Evolutionary conservation across 176 grass and related monocot genomes (phyloP).

Genomic region (Elaeis guineensis): DNA sequence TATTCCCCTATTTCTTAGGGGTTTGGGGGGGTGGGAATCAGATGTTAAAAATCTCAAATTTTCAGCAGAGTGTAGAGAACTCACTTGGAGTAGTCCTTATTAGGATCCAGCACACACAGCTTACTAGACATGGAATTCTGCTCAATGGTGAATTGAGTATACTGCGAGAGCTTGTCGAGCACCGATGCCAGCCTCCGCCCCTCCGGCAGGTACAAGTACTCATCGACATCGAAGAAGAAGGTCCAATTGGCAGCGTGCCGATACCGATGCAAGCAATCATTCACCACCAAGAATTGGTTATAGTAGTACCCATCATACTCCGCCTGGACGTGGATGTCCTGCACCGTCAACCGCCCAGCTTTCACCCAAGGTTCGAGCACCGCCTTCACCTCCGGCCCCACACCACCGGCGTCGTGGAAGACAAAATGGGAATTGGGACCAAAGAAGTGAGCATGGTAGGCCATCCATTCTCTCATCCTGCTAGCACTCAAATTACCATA

Average conservation of each 20-base stretch:
- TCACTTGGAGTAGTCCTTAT: constrained; percentile 9
- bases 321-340: constrained; percentile 67
- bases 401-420: constrained; percentile 69
- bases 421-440: constrained; percentile 79
- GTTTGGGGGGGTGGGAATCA: too few relatives aligned
- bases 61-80: neutral
- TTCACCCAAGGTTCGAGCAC: constrained; percentile 73
- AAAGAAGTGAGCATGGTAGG: constrained; percentile 72
- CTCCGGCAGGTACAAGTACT: constrained; percentile 7
- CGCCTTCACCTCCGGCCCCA: constrained; percentile 44
- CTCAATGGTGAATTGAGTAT: constrained; percentile 16
- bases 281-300: constrained; percentile 20
- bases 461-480: constrained; percentile 71
- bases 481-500: constrained; percentile 65
- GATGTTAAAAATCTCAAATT: too few relatives aligned
- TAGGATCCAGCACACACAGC: constrained; percentile 4
- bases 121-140: constrained; percentile 17
- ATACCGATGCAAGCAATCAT: constrained; percentile 10
- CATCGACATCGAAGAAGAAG: constrained; percentile 12
- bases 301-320: constrained; percentile 35
- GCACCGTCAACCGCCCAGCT: constrained; percentile 53
- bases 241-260: constrained; percentile 14
- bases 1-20: too few relatives aligned
- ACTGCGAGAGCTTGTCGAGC: constrained; percentile 7
- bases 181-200: constrained; percentile 1